Percentiles rank a stretch among this genome's conserved stretches.
These are phyloP conservation scores for Avena insularis DNA, from an alignment of 176 grass and related monocot genomes.

Conservation along the genomic window DNA sequence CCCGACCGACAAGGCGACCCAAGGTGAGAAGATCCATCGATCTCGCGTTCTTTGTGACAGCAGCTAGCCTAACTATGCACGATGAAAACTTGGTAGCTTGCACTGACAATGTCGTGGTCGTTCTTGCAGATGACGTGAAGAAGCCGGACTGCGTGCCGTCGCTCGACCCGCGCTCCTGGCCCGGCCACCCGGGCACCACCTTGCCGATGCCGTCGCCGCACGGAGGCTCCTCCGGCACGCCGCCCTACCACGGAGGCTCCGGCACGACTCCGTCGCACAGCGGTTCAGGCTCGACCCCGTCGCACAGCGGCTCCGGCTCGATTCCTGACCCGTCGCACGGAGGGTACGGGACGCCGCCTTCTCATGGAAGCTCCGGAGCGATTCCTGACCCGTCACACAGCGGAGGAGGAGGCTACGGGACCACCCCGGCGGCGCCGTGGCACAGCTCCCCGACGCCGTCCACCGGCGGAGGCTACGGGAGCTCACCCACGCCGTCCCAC, in stretches of 20 bases:
- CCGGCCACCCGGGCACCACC: neutral
- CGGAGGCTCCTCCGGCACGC: too few species aligned
- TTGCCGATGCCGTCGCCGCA: too few species aligned
- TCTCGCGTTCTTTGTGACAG: neutral
- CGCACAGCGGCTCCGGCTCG: conserved; percentile 6
- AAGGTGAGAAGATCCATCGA: conserved; percentile 27
- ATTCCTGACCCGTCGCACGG: conserved; percentile 23
- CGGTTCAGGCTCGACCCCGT: neutral
- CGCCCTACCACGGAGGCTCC: neutral
- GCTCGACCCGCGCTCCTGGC: conserved; percentile 42
- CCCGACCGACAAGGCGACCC: conserved; percentile 34
- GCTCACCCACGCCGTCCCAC: conserved; percentile 4
- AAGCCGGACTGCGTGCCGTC: conserved; percentile 67
- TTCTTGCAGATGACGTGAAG: conserved; percentile 46
- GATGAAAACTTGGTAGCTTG: neutral
- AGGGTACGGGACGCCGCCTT: neutral
- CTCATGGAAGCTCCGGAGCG: neutral
- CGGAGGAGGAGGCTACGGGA: conserved; percentile 3
- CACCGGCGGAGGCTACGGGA: conserved; percentile 32
- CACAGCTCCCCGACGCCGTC: conserved; percentile 12
- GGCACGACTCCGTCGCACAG: neutral
- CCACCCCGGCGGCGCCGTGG: conserved; percentile 12
- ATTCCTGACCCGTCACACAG: conserved; percentile 28
- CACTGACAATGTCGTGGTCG: neutral
- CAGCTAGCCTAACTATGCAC: neutral